Base-by-base conservation (phyloP, 176 grass and related monocot species). In the Zizania latifolia region DNA sequence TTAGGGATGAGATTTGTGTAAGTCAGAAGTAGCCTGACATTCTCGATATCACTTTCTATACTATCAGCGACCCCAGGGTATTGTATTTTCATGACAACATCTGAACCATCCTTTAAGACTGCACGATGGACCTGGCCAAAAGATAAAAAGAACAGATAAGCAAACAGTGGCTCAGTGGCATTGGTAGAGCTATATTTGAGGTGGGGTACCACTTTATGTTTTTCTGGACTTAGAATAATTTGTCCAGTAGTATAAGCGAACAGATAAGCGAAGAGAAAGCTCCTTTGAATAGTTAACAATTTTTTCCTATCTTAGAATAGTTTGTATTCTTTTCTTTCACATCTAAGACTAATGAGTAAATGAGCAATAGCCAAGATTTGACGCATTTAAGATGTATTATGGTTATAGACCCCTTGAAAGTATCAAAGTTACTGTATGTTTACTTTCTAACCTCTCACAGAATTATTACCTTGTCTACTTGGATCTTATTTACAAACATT, bases 1-100 rank as follows among this genome's bases (percentile, higher is more conserved):
- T 98, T 92, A 72, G 91, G 95, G 62, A 98, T 98, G 75, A 98
- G 86, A 74, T 94, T 98, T 73, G 95, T 98, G 62, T 94, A 98
- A 56, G 88, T 77, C 26, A 94, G 44, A 65, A 94, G 89, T 83
- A 83, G 78, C 71, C 83, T 92, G 28, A 94, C 95, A 92, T 98
- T 98, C 71, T 98, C 89, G 3, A 98, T 84, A 78, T 98, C 95
- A 76, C 91, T 98, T 79, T 94, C 95, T 86, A 98, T 98, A 76
- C 89, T 98, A 72, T 98, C 89, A 67, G 95, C 89, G 73, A 94
- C 91, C 27, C 95, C 86, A 62, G 95, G 95, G 73, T 98, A 98
- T 44, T 98, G 95, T 84, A 98, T 94, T 92, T 98, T 98, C 81
- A 98, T 94, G 68, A 92, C 95, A 65, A 84, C 91, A 13, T 90